A percentile compares a stretch with the other conserved stretches of the same genome.
phyloP scores from a whole-genome alignment of 345 rosid genomes.

The Heritiera fomes region DNA sequence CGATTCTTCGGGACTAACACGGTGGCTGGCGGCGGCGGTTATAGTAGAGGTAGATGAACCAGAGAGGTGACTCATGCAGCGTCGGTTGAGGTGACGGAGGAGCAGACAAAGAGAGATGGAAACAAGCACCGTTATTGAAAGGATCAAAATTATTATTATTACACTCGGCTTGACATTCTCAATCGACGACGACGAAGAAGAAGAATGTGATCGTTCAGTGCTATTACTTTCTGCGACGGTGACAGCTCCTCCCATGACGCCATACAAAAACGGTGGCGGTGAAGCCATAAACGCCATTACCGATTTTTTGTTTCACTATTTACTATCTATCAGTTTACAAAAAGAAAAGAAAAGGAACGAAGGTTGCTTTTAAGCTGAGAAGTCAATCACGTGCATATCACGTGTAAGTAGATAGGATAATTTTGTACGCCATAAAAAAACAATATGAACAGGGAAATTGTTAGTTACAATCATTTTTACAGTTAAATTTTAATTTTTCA shows the following conservation, averaged over 20 bases:
- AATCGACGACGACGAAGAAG: constrained; percentile 25
- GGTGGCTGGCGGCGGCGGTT: constrained; percentile 26
- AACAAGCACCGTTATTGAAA: constrained; percentile 53
- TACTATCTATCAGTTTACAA: background rate
- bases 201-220: background rate
- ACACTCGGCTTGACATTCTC: constrained; percentile 63
- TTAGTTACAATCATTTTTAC: too few species aligned
- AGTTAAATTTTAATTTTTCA: too few species aligned
- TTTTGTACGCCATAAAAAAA: too few species aligned
- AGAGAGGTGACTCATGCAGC: constrained; percentile 41
- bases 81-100: constrained; percentile 69
- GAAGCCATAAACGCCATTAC: constrained; percentile 17
- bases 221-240: background rate
- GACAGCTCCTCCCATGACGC: constrained; percentile 28
- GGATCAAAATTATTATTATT: constrained; percentile 52
- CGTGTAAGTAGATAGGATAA: background rate
- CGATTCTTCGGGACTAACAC: constrained; percentile 51
- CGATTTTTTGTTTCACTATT: background rate
- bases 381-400: background rate
- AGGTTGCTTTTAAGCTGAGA: background rate
- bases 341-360: background rate
- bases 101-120: constrained; percentile 71
- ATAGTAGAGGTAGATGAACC: constrained; percentile 24
- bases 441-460: too few species aligned
- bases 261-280: constrained; percentile 19